Base-by-base conservation (phyloP, 148 eudicot species). In the Heliamphora exappendiculata region DNA sequence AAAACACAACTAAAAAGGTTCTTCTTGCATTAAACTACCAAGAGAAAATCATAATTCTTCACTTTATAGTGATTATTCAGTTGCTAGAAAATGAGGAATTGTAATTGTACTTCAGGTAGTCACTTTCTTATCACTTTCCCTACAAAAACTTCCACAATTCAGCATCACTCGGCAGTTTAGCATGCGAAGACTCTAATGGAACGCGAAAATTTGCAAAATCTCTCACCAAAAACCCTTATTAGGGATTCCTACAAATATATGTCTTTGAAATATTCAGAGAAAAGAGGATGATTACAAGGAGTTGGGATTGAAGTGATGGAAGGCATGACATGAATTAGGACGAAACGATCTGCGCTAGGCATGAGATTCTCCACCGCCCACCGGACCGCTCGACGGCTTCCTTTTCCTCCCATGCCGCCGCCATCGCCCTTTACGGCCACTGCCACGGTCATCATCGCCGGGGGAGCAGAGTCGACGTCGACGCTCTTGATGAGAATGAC, bases 281-380 rank as follows among this genome's bases (percentile, higher is more conserved):
- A 58, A 29, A 69, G 20, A 54, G 19, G 37, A 29, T 5, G 8
- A 67, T 73, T 83, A 89, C 92, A 86, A 5, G 90, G 89, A 73
- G 88, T 82, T 20, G 90, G 88, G 51, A 91, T 75, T 70, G 87
- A 85, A 77, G 93, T 83, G 72, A 89, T 83, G 65, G 80, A 49
- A 29, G 98, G 88, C 83, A 89, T 85, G 73, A 91, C 90, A 78
- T 91, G 94, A 67, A 91, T 86, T 4, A 93, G 74, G 2, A 88
- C 85, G 67, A 91, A 81, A 22, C 76, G 91, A 71, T 91, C 84
- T 45, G 88, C 78, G 62, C 77, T 81, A 20, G 84, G 44, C 81
- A 84, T 44, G 28, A 89, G 78, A 78, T 93, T 87, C 64, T 86
- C 89, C 59, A 78, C 85, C 45, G 96, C 94, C 96, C 98, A 91